These are phyloP conservation scores for Yarrowia porcina DNA, from an alignment of 805 yeast species.

Conservation along the genomic window DNA sequence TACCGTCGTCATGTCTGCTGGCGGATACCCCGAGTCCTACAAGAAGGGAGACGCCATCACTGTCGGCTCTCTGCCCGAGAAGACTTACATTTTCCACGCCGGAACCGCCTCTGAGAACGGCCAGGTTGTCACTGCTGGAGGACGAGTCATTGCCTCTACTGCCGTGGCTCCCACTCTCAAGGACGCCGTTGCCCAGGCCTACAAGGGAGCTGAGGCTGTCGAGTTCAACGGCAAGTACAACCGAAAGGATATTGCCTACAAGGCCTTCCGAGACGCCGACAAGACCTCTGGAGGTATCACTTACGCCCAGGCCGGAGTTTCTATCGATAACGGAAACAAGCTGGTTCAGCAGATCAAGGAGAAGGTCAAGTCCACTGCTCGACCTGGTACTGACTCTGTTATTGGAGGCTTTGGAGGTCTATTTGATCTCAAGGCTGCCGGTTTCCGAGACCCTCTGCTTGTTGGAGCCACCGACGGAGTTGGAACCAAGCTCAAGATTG, in stretches of 20 bases:
- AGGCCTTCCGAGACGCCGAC: slow-evolving; percentile 65
- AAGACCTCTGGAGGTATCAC: slow-evolving; percentile 51
- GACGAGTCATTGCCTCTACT: slow-evolving; percentile 94
- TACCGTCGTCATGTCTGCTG: slow-evolving; percentile 95
- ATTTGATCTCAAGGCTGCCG: slow-evolving; percentile 85
- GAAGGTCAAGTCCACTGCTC: slow-evolving; percentile 84
- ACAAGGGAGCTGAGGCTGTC: slow-evolving; percentile 76
- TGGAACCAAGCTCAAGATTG: slow-evolving; percentile 93
- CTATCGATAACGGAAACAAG: slow-evolving; percentile 91
- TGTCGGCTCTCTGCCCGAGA: slow-evolving; percentile 49
- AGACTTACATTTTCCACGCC: slow-evolving; percentile 87
- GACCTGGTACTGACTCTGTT: slow-evolving; percentile 96
- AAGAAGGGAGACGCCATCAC: slow-evolving; percentile 81
- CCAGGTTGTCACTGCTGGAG: slow-evolving; percentile 80
- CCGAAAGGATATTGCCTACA: slow-evolving; percentile 92
- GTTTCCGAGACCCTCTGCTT: slow-evolving; percentile 69
- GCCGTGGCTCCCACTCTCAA: slow-evolving; percentile 73
- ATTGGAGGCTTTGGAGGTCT: slow-evolving; percentile 99
- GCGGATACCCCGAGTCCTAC: slow-evolving; percentile 91
- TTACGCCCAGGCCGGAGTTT: slow-evolving; percentile 94
- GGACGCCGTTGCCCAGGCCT: slow-evolving; percentile 82
- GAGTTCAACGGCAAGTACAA: slow-evolving; percentile 71
- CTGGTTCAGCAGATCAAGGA: slow-evolving; percentile 88
- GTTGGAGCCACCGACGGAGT: slow-evolving; percentile 99
- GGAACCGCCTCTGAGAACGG: slow-evolving; percentile 71